These are phyloP conservation scores for Penicillium thymicola DNA, from an alignment of 2,329 filamentous ascomycete species.

Conservation along the genomic window DNA sequence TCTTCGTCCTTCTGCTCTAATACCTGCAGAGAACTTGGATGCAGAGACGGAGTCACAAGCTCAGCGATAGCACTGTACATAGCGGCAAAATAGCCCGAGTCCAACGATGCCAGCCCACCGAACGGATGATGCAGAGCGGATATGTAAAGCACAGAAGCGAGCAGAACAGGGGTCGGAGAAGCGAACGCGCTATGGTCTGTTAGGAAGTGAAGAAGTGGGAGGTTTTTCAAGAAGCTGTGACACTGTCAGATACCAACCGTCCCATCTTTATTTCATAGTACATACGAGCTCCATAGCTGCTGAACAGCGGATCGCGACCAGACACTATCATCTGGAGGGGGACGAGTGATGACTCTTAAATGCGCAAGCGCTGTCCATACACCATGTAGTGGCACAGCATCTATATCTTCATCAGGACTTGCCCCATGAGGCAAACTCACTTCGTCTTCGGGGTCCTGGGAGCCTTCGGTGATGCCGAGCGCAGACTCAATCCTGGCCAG, in stretches of 20 bases:
- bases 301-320: slow-evolving; percentile 27
- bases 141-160: slow-evolving; percentile 30
- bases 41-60: slow-evolving; percentile 17
- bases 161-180: slow-evolving; percentile 25
- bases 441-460: slow-evolving; percentile 3
- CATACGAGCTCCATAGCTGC: slow-evolving; percentile 28
- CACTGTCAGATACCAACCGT: neutral
- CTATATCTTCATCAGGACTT: slow-evolving; percentile 15
- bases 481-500: slow-evolving; percentile 26
- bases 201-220: slow-evolving; percentile 31
- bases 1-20: neutral
- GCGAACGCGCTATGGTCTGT: slow-evolving; percentile 25
- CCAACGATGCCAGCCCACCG: slow-evolving; percentile 17
- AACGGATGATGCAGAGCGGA: slow-evolving; percentile 26
- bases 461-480: slow-evolving; percentile 20
- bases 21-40: neutral
- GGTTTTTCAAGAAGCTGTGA: slow-evolving; percentile 25
- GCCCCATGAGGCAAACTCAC: slow-evolving; percentile 2
- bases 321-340: slow-evolving; percentile 17
- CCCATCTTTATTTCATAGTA: neutral
- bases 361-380: slow-evolving; percentile 25
- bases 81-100: slow-evolving; percentile 25
- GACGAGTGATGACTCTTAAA: slow-evolving; percentile 23
- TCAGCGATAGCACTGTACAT: slow-evolving; percentile 27
- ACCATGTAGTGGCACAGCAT: slow-evolving; percentile 12